phyloP scores from a whole-genome alignment of 257 asterid genomes.

The Pogostemon cablin region DNA sequence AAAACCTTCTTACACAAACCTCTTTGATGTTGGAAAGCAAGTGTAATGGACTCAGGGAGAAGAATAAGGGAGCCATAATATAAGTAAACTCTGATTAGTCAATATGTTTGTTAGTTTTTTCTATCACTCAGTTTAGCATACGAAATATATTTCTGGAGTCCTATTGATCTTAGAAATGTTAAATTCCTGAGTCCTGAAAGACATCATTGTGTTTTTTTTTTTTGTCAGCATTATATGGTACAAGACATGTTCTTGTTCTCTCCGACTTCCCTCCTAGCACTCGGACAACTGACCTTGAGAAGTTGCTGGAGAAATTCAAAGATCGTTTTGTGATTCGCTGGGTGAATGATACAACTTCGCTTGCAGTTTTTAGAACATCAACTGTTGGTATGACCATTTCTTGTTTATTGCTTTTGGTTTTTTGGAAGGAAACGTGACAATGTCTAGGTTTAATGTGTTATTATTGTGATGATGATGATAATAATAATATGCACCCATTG shows the following conservation, averaged over 20 bases:
- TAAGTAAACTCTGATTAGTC: conserved; percentile 18
- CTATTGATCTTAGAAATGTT: conserved; percentile 30
- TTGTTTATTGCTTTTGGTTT: conserved; percentile 10
- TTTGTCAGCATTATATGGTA: conserved; percentile 53
- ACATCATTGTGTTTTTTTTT: conserved; percentile 25
- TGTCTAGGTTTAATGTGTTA: conserved; percentile 9
- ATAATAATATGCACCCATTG: not conserved
- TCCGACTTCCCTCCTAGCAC: conserved; percentile 71
- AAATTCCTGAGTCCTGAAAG: conserved; percentile 22
- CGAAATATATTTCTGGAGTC: conserved; percentile 17
- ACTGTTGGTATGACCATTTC: conserved; percentile 51
- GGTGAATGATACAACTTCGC: conserved; percentile 83
- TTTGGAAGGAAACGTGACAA: not conserved
- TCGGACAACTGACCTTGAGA: conserved; percentile 76
- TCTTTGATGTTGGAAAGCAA: conserved; percentile 9
- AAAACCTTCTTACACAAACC: not conserved
- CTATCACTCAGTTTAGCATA: conserved; percentile 34
- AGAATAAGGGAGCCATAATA: not conserved
- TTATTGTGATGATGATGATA: conserved; percentile 2
- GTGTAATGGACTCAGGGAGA: not conserved
- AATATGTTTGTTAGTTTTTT: conserved; percentile 10
- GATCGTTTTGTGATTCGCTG: conserved; percentile 79
- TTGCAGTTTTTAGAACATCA: conserved; percentile 89
- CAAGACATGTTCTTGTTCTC: conserved; percentile 79
- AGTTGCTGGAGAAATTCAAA: conserved; percentile 63